Evolutionary conservation across 2,329 filamentous ascomycete genomes (phyloP), one percentile per base, ranked within the genome.

Genomic region (Nemania sp.): DNA sequence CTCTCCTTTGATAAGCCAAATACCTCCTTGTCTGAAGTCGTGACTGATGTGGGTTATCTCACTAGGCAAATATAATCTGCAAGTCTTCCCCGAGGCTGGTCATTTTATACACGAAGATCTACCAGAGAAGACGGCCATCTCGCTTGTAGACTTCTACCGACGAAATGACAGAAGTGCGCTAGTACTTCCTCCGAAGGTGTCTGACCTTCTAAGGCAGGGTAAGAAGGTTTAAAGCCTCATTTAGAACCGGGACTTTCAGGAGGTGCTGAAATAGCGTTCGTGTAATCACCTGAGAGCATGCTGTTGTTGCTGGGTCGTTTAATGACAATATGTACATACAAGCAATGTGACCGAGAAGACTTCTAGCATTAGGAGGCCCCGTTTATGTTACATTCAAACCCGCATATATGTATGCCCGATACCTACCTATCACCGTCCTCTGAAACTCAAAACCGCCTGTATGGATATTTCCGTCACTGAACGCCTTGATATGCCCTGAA

Each of bases 51-150:
- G 9, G 9, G 29, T n/a, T 15, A 2, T 50, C 17, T 47, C 21
- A 15, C 39, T 29, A 87, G 89, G 93, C 5, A 98, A 98, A 81
- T 99, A 98, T 73, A 92, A 96, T 59, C 80, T 99, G 47, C 91
- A 97, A 68, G 93, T 99, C 6, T 90, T 98, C 69, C 93, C 95
- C 0, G 91, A 97, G 73, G 92, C 95, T 1, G 95, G 95, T 0
- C 95, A 99, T 75, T 99, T 99, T 71, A 87, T 99, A 57, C 95
- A 99, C 67, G 95, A 99, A 75, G 95, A 99, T 74, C 84, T 94
- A 51, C 93, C 95, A 0, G 90, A 92, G 71, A 96, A 94, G 80
- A 96, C 90, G 45, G 95, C 95, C 0, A 82, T 90, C 68, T 84
- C 92, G 9, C 79, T 98, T 53, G 90, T 90, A 1, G 95, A 99